A percentile compares a stretch with the other conserved stretches of the same genome.
Conservation (phyloP, 2,329 filamentous ascomycete genomes). For the Septoria linicola region DNA sequence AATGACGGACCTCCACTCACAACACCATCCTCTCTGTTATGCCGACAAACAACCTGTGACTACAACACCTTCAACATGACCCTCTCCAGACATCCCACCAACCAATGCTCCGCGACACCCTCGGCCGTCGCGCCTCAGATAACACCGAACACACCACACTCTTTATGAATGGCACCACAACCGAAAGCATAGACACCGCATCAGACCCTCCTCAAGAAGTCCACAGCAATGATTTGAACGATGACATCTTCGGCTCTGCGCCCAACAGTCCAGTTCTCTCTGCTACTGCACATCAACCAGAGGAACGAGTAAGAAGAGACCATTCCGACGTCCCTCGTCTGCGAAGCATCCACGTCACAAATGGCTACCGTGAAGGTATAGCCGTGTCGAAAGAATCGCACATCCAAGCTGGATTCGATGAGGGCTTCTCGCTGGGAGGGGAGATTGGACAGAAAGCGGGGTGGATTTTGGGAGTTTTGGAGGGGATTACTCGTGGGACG, state of each 20-base stretch:
- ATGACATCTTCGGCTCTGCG: conserved; percentile 50
- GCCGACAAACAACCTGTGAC: too few species aligned
- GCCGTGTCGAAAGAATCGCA: conserved; percentile 69
- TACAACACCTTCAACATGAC: too few species aligned
- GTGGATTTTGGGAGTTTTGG: conserved; percentile 71
- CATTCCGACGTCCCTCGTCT: conserved; percentile 73
- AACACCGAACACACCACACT: conserved; percentile 15
- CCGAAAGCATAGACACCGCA: conserved; percentile 8
- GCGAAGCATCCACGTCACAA: conserved; percentile 72
- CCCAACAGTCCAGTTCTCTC: conserved; percentile 39
- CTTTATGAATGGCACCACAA: conserved; percentile 25
- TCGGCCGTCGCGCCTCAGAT: conserved; percentile 20
- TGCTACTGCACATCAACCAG: conserved; percentile 9
- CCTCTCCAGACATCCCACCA: too few species aligned
- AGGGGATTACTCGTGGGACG: conserved; percentile 63
- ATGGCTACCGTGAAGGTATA: conserved; percentile 88
- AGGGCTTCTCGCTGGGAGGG: conserved; percentile 82
- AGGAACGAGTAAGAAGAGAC: conserved; percentile 1
- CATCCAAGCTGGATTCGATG: conserved; percentile 87
- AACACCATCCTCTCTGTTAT: too few species aligned
- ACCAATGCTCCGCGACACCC: conserved; percentile 35
- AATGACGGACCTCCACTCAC: too few species aligned
- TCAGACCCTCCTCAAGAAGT: neutral
- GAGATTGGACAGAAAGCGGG: conserved; percentile 74
- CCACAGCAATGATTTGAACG: conserved; percentile 36